A percentile compares a stretch with the other conserved stretches of the same genome.
phyloP scores from a whole-genome alignment of 148 eudicot species.

The Polygonum aviculare region DNA sequence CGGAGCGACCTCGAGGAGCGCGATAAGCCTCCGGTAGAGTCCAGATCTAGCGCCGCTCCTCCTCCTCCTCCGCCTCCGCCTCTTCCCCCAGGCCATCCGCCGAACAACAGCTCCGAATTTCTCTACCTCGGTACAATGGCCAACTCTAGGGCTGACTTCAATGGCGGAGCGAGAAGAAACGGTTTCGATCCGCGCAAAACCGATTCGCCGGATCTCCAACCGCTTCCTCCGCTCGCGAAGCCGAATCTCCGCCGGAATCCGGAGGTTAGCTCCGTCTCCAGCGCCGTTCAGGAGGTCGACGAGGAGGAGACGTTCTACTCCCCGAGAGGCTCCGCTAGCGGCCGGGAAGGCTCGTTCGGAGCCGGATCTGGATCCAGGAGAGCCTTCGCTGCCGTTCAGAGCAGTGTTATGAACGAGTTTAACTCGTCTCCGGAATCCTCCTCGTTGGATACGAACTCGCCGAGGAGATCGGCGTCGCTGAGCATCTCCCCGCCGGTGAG shows the following conservation, averaged over 20 bases:
- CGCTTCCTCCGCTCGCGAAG: slow-evolving; percentile 55
- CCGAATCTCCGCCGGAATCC: neutral
- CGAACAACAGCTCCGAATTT: slow-evolving; percentile 67
- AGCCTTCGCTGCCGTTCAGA: slow-evolving; percentile 29
- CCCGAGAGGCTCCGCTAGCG: slow-evolving; percentile 62
- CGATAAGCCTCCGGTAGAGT: slow-evolving; percentile 6
- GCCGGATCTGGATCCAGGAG: slow-evolving; percentile 47
- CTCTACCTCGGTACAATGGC: slow-evolving; percentile 70
- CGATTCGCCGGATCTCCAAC: slow-evolving; percentile 91
- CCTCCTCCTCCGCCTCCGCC: neutral
- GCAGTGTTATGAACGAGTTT: neutral
- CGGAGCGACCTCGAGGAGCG: neutral
- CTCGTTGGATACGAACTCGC: slow-evolving; percentile 44
- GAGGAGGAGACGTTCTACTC: slow-evolving; percentile 83
- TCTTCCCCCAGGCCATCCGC: slow-evolving; percentile 22
- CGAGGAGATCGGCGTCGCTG: slow-evolving; percentile 55
- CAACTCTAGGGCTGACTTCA: slow-evolving; percentile 21
- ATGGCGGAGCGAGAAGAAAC: neutral
- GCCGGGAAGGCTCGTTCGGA: slow-evolving; percentile 41
- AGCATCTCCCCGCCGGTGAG: slow-evolving; percentile 73
- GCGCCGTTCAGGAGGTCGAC: slow-evolving; percentile 22
- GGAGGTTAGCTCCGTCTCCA: slow-evolving; percentile 1
- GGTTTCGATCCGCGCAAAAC: slow-evolving; percentile 22
- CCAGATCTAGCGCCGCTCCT: slow-evolving; percentile 8
- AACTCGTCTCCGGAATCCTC: slow-evolving; percentile 39